A percentile compares a stretch with the other conserved stretches of the same genome.
These are phyloP conservation scores for Plasmodium yoelii DNA, from an alignment of 169 alveolate species.

Conservation along the genomic window DNA sequence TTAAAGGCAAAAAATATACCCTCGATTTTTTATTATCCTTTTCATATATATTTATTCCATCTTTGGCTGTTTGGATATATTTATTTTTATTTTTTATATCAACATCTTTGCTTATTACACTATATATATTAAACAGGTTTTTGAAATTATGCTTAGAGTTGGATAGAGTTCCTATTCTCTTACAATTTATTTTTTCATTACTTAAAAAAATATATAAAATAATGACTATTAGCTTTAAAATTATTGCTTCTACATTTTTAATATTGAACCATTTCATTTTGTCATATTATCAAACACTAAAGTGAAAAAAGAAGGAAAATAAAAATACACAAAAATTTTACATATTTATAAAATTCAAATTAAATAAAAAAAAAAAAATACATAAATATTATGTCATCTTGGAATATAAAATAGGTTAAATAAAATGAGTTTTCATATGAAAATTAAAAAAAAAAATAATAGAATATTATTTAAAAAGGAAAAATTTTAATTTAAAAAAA, in stretches of 20 bases:
- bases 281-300: neutral
- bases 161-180: neutral
- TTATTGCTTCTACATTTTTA: slow-evolving; percentile 8
- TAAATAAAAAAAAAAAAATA: too few species aligned
- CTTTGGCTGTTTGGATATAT: slow-evolving; percentile 11
- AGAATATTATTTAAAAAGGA: too few species aligned
- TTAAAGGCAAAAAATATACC: slow-evolving; percentile 55
- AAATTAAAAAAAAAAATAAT: too few species aligned
- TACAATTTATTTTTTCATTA: slow-evolving; percentile 6
- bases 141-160: neutral
- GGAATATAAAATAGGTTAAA: too few species aligned
- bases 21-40: slow-evolving; percentile 24
- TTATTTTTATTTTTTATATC: slow-evolving; percentile 21
- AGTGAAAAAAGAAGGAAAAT: neutral
- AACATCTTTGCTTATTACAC: slow-evolving; percentile 36
- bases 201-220: neutral
- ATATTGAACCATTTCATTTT: neutral
- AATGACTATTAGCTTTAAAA: neutral
- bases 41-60: slow-evolving; percentile 41
- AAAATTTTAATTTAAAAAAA: too few species aligned
- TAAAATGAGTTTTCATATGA: too few species aligned
- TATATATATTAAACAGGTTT: slow-evolving; percentile 19
- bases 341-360: too few species aligned
- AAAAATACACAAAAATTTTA: too few species aligned
- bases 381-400: too few species aligned